Base-by-base conservation (phyloP, 176 grass and related monocot species). In the Eremochloa ophiuroides region DNA sequence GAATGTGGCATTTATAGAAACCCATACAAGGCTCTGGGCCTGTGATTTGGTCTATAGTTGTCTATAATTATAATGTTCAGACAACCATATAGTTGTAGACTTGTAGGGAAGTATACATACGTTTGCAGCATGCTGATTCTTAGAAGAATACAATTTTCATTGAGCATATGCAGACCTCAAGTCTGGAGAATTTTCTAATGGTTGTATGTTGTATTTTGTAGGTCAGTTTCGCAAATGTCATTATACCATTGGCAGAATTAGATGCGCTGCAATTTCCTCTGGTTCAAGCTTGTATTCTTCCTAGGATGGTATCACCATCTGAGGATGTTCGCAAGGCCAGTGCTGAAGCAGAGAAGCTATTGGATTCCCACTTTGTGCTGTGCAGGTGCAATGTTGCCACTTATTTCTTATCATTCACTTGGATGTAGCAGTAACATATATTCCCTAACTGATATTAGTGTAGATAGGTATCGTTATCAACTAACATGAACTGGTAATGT, bases 251-350 rank as follows among this genome's bases (percentile, higher is more conserved):
- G 61, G 91, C 93, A n/a, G 91, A 98, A 62, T 75, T 98, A 79
- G 96, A 98, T 80, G 88, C 91, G 13, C 81, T 91, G 69, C 93
- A 93, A 7, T 95, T 98, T 59, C 90, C 96, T 85, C 86, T 93
- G 40, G 85, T 98, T 78, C 96, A 98, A 88, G 88, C 93, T 17
- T 95, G 90, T 90, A 7, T 98, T 35, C 90, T 93, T 64, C 96
- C 80, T 39, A 88, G 77, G 85, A 93, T 98, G 90, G 90, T 98
- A 63, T 95, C 90, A 75, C 62, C 71, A 38, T 98, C 81, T 73
- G 73, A 80, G 75, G 90, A 95, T 86, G 77, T 93, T 82, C 80
- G 76, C 27, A 88, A 75, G 82, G 93, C 93, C 29, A 95, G 96
- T 84, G 66, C 59, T 59, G 88, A 98, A 86, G 96, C 88, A 75